A percentile compares a stretch with the other conserved stretches of the same genome.
phyloP scores from a whole-genome alignment of 2,329 filamentous ascomycete genomes.

The Cordyceps cateniannulata region DNA sequence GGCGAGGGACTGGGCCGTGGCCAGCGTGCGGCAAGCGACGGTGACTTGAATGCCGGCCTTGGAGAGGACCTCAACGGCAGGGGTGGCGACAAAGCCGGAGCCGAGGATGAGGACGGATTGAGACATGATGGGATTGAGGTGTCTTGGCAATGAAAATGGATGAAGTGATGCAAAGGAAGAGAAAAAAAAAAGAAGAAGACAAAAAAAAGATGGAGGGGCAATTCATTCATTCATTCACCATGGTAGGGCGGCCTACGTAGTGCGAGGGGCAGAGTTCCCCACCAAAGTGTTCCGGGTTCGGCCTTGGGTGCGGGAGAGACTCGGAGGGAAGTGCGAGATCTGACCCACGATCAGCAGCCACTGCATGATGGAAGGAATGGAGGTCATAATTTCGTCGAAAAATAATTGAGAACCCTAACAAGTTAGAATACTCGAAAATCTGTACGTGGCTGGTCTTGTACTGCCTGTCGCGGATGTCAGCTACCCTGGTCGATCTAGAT shows the following conservation, averaged over 20 bases:
- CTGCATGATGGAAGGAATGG: too few species aligned
- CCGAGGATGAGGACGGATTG: conserved; percentile 11
- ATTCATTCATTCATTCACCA: not conserved
- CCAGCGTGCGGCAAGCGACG: conserved; percentile 70
- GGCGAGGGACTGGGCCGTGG: conserved; percentile 67
- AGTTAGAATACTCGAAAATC: too few species aligned
- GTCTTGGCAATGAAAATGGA: not conserved
- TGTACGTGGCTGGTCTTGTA: too few species aligned
- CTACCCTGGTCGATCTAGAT: too few species aligned
- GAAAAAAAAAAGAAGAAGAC: not conserved
- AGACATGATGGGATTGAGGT: not conserved
- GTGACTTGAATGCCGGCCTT: conserved; percentile 10
- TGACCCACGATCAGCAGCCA: not conserved
- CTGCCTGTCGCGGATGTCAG: too few species aligned
- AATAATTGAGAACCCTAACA: too few species aligned
- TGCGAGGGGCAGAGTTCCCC: conserved; percentile 8
- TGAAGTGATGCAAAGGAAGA: not conserved
- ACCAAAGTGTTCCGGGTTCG: conserved; percentile 7
- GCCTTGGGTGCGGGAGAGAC: not conserved
- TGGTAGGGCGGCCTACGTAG: not conserved
- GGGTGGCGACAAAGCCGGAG: conserved; percentile 13
- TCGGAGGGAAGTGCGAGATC: conserved; percentile 8
- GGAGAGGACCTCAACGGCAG: conserved; percentile 12
- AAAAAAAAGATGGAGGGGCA: not conserved
- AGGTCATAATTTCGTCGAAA: too few species aligned